Base-by-base conservation (phyloP, 768 basidiomycete genomes). In the Tulasnella sp. region DNA sequence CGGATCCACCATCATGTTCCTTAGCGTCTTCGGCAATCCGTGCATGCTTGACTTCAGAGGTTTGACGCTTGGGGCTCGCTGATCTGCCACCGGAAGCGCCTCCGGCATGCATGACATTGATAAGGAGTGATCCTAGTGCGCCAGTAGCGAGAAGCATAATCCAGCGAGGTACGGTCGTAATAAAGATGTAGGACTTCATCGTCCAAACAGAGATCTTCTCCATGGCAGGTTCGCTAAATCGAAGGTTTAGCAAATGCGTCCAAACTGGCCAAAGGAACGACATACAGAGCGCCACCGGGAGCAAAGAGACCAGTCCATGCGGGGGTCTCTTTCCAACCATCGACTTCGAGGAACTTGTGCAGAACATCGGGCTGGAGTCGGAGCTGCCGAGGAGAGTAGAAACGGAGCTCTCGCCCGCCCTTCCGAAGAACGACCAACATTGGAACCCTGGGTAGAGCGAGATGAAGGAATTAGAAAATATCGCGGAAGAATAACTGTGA, bases 371-470 rank as follows among this genome's bases (percentile, higher is more conserved):
- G 88, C 42, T 87, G 88, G 7, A 94, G 86, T 80, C 92, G 89
- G 79, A 96, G 86, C 72, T 91, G 88, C 20, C 89, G 88, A 8
- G 93, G 89, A 80, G 88, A 89, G 85, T 94, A 93, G 88, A 97
- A 97, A 28, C 95, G 92, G n/a, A 97, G 89, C 2, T 90, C 90
- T 83, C 90, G 88, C 42, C 95, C 96, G 42, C 93, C 89, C 83
- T 96, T 89, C 73, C 89, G 90, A 73, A 92, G 82, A 28, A 96
- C 86, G 41, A 96, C 91, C 40, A 96, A 85, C 80, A 89, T 89
- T 0, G 96, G 96, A 3, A 93, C 94, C 83, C 96, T 96, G 81
- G 34, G 76, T 75, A 80, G 28, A 28, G n/a, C 54, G 41, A 77
- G 44, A 76, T 81, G 64, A 41, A 22, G 78, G 69, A 79, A 74